A percentile compares a stretch with the other conserved stretches of the same genome.
Evolutionary conservation across 225 moss, liverwort and hornwort genomes (phyloP).

Genomic region (Bryoerythrophyllum caledonicum): DNA sequence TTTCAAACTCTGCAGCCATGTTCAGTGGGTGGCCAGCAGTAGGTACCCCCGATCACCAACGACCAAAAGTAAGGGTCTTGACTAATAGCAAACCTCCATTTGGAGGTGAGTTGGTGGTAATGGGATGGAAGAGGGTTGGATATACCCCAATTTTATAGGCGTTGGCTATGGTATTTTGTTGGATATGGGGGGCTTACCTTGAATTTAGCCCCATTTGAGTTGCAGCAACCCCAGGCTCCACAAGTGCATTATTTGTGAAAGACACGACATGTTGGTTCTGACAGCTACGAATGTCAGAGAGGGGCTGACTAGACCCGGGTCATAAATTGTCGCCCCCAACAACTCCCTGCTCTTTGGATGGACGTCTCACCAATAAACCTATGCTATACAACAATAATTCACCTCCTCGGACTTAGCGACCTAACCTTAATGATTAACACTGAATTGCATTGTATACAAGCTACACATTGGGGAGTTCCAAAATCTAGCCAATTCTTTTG

Average conservation of each 20-base stretch:
- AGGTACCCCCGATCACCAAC: too few relatives aligned
- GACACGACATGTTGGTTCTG: background rate
- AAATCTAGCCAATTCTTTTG: too few relatives aligned
- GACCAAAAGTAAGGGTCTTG: too few relatives aligned
- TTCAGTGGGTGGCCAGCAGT: too few relatives aligned
- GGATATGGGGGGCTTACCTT: too few relatives aligned
- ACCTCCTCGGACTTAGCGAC: background rate
- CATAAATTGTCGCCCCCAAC: background rate
- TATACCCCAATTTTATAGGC: too few relatives aligned
- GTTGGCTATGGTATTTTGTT: too few relatives aligned
- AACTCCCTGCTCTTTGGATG: background rate
- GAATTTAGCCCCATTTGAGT: background rate
- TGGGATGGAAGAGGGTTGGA: too few relatives aligned
- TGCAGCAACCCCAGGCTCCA: background rate
- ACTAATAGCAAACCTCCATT: too few relatives aligned
- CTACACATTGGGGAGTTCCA: too few relatives aligned
- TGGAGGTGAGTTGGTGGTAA: too few relatives aligned
- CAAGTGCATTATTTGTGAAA: slow-evolving; percentile 6
- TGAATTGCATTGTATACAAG: background rate
- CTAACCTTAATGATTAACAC: background rate
- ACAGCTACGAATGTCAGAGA: background rate
- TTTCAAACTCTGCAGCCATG: too few relatives aligned
- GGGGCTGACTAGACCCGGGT: background rate
- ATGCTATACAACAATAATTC: background rate
- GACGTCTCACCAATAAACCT: background rate